Evolutionary conservation across 257 asterid species (phyloP).

Genomic region (Rauvolfia tetraphylla): DNA sequence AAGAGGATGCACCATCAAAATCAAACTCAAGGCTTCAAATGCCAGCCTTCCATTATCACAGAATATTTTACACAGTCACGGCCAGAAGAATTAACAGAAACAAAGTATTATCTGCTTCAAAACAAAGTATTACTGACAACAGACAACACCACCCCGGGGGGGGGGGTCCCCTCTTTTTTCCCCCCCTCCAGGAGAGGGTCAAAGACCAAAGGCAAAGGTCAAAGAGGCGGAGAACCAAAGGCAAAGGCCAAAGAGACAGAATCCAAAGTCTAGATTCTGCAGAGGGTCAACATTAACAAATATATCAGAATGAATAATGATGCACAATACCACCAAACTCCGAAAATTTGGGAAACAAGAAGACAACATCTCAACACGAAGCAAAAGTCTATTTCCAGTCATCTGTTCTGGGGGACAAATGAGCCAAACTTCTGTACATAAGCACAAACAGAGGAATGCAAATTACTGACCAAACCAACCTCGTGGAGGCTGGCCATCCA

Average conservation of each 20-base stretch:
- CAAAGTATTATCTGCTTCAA: neutral
- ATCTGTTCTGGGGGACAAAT: neutral
- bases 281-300: neutral
- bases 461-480: slow-evolving; percentile 72
- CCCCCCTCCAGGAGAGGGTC: too few species aligned
- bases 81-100: too few species aligned
- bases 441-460: slow-evolving; percentile 14
- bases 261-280: neutral
- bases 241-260: too few species aligned
- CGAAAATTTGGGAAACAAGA: neutral
- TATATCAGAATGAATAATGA: neutral
- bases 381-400: neutral
- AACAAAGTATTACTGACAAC: too few species aligned
- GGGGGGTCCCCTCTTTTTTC: too few species aligned
- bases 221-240: neutral
- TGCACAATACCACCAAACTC: slow-evolving; percentile 1
- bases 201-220: too few species aligned
- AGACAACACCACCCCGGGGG: too few species aligned
- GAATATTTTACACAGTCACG: neutral
- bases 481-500: slow-evolving; percentile 62
- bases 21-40: neutral
- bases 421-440: slow-evolving; percentile 37
- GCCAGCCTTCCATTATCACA: neutral
- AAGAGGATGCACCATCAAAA: neutral
- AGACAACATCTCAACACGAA: neutral